These are phyloP conservation scores for Macrolepiota fuliginosa DNA, from an alignment of 768 basidiomycete genomes.

Conservation along the genomic window DNA sequence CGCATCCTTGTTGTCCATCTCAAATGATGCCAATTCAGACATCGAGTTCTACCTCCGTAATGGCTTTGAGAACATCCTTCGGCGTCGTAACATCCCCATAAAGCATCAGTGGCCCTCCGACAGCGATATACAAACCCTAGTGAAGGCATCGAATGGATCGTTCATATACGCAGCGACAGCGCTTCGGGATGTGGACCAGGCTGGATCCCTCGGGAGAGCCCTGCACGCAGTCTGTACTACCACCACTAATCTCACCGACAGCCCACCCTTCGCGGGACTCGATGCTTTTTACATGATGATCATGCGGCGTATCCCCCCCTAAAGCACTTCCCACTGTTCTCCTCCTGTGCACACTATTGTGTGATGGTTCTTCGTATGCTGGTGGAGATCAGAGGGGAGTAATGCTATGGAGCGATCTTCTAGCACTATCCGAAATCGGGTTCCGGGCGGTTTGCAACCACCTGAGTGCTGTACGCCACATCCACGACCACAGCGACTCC, in stretches of 20 bases:
- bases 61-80: constrained; percentile 2
- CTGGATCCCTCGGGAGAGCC: background rate
- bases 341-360: background rate
- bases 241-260: background rate
- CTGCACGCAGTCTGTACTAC: background rate
- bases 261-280: constrained; percentile 10
- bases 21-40: background rate
- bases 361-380: background rate
- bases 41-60: constrained; percentile 8
- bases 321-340: constrained; percentile 20
- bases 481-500: background rate
- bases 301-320: constrained; percentile 13
- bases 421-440: background rate
- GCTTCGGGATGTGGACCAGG: constrained; percentile 21
- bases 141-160: constrained; percentile 20
- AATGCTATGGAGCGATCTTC: background rate
- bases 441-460: background rate
- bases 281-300: constrained; percentile 16
- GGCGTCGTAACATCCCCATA: background rate
- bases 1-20: background rate
- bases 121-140: constrained; percentile 9
- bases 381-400: background rate
- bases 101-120: constrained; percentile 10
- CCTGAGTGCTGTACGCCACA: background rate
- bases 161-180: constrained; percentile 27